phyloP scores from a whole-genome alignment of 495 filamentous ascomycete species.

The Penicillium roqueforti region DNA sequence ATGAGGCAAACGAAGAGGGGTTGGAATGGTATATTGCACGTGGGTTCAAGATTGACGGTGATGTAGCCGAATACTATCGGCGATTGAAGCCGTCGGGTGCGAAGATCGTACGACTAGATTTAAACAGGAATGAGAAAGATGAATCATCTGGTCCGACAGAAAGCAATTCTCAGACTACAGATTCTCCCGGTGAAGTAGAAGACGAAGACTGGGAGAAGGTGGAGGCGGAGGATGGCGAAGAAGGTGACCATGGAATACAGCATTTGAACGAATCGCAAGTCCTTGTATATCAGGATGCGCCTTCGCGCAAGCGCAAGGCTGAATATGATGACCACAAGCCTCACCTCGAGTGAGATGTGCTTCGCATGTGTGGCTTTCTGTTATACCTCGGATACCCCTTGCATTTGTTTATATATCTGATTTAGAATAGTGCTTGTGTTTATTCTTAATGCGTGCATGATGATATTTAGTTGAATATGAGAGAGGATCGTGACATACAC shows the following conservation, averaged over 20 bases:
- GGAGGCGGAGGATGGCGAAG: conserved; percentile 38
- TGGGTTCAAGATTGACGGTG: conserved; percentile 64
- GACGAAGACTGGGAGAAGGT: conserved; percentile 48
- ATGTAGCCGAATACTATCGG: conserved; percentile 73
- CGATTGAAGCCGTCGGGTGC: conserved; percentile 77
- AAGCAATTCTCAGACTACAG: background rate
- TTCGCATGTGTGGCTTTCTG: conserved; percentile 4
- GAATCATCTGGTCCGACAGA: background rate
- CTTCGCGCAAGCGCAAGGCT: conserved; percentile 39
- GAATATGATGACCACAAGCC: conserved; percentile 23
- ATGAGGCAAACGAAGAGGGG: conserved; percentile 84
- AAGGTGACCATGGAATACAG: conserved; percentile 36
- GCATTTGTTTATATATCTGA: conserved; percentile 5
- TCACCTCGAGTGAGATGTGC: conserved; percentile 11
- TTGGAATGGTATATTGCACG: conserved; percentile 79
- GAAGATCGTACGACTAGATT: conserved; percentile 60
- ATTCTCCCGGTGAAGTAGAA: conserved; percentile 7
- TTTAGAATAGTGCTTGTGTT: conserved; percentile 11
- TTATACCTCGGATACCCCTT: conserved; percentile 16
- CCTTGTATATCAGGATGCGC: conserved; percentile 25
- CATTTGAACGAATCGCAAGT: conserved; percentile 30
- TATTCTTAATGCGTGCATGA: conserved; percentile 2
- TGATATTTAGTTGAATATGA: background rate
- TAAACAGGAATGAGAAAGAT: conserved; percentile 25
- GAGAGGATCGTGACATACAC: background rate